These are phyloP conservation scores for Myriangium duriaei DNA, from an alignment of 2,329 filamentous ascomycete species.

Conservation along the genomic window DNA sequence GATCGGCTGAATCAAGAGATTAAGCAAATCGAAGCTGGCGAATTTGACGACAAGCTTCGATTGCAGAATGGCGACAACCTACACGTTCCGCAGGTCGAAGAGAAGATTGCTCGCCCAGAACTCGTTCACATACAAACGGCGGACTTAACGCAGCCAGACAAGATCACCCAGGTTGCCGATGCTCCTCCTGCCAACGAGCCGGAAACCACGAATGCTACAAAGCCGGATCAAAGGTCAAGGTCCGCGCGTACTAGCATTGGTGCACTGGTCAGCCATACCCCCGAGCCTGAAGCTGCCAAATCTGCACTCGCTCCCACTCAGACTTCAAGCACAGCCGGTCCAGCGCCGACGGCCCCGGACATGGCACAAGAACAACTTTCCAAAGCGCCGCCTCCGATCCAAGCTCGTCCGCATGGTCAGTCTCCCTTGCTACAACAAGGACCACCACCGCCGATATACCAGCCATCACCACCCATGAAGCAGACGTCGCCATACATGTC, in stretches of 20 bases:
- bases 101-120: too few species aligned
- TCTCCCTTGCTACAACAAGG: conserved; percentile 16
- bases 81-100: too few species aligned
- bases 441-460: conserved; percentile 20
- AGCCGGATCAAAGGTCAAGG: background rate
- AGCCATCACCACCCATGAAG: conserved; percentile 21
- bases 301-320: conserved; percentile 15
- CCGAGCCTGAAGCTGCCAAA: conserved; percentile 23
- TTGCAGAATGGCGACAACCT: conserved; percentile 8
- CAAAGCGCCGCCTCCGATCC: conserved; percentile 18
- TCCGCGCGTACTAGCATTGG: conserved; percentile 17
- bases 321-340: conserved; percentile 8
- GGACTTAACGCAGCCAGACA: background rate
- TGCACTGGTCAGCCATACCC: conserved; percentile 24
- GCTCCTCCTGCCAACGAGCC: background rate
- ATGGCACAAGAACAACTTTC: conserved; percentile 23
- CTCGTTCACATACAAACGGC: conserved; percentile 1
- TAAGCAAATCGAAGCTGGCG: conserved; percentile 50
- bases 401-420: conserved; percentile 13
- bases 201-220: background rate
- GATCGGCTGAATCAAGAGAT: conserved; percentile 55
- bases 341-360: conserved; percentile 17
- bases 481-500: conserved; percentile 27
- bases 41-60: conserved; percentile 34
- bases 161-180: background rate